Evolutionary conservation across 1,284 basidiomycete genomes (phyloP).

Genomic region (Ceratobasidium sp.): DNA sequence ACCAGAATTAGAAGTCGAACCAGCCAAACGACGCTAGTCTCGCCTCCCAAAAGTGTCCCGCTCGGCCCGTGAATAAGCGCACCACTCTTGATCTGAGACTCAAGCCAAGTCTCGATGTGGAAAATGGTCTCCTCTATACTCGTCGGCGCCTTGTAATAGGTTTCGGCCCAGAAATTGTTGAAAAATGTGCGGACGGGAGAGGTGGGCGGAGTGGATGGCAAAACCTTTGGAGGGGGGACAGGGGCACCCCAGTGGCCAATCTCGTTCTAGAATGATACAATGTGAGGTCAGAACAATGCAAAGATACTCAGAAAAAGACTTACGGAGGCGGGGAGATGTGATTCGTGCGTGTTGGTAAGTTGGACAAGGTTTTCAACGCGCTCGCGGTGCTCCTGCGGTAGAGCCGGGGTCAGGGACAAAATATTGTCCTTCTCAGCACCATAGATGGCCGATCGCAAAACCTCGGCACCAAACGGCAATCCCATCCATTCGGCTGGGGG

Average conservation of each 20-base stretch:
- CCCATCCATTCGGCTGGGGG: conserved; percentile 1
- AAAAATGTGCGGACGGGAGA: background rate
- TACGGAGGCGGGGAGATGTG: conserved; percentile 1
- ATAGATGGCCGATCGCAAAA: background rate
- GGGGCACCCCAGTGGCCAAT: background rate
- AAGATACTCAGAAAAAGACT: background rate
- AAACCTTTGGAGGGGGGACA: background rate
- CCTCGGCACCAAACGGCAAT: background rate
- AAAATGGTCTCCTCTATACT: background rate
- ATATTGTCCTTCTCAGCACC: background rate
- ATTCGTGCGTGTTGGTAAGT: background rate
- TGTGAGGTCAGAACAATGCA: background rate
- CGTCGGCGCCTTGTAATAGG: background rate
- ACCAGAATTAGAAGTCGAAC: background rate
- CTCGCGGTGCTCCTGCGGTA: background rate
- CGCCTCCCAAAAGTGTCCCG: background rate
- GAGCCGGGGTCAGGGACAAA: background rate
- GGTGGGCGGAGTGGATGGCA: background rate
- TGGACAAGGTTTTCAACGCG: background rate
- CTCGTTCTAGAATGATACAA: background rate
- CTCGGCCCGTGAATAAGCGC: conserved; percentile 12
- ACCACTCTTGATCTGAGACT: background rate
- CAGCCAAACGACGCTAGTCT: background rate
- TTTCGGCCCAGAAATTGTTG: background rate
- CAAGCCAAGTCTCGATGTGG: background rate